Evolutionary conservation across 2,329 filamentous ascomycete genomes (phyloP), one percentile per base, ranked within the genome.

Genomic region (Sporothrix variecibatus): DNA sequence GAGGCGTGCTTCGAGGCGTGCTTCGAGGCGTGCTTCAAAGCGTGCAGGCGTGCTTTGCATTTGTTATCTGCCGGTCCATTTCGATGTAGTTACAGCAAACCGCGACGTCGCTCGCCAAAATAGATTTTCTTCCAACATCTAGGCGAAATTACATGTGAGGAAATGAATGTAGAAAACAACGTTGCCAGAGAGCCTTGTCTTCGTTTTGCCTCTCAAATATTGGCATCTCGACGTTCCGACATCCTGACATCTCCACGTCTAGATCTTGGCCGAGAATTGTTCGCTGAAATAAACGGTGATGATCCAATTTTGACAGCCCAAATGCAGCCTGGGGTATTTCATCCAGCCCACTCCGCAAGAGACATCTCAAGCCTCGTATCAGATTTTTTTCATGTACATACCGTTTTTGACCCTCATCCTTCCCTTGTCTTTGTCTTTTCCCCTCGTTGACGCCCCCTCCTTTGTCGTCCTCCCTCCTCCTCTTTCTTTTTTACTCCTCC

Each of bases 201-300:
- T 9, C 9, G 3, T 0, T 65, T 65, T 26, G 31, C 7, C 31
- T 62, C 9, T 20, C 34, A 5, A 4, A 34, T 34, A 34, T 34
- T 34, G 34, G 8, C 34, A 34, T 34, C 34, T 34, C 62, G 2
- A 15, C 38, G 15, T 40, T 20, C 15, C 26, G 34, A 56, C 9
- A 12, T 56, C 8, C 23, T 11, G 51, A 56, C n/a, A 23, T 26
- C 51, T n/a, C 60, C 11, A 26, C 38, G 12, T 65, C 38, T 65
- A n/a, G 38, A 2, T 65, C 62, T 67, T 46, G 62, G 62, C 62
- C 15, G 31, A 28, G 38, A 43, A 67, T 43, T 67, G 23, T 46
- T 67, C 62, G 62, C 62, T 67, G 38, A 67, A 67, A 67, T 67
- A 67, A 46, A 46, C 62, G 38, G n/a, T 28, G n/a, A 1, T 46